Base-by-base conservation (phyloP, 2,329 filamentous ascomycete genomes). In the Penicillium frequentans region DNA sequence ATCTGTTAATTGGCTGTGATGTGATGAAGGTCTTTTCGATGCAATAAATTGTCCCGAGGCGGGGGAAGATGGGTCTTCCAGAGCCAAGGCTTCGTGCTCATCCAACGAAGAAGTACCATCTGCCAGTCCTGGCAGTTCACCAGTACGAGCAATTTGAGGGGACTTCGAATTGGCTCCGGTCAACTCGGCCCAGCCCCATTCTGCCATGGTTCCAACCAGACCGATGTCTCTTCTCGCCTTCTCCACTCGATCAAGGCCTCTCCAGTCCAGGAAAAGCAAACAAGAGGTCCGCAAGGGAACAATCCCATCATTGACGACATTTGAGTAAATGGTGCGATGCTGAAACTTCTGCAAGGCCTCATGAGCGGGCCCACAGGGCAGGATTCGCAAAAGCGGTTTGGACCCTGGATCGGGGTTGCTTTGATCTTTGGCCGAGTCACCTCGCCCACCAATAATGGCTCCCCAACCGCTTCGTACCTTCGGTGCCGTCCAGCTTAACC, bases 281-380 rank as follows among this genome's bases (percentile, higher is more conserved):
- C 93, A 99, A 61, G 93, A 98, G 5, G 95, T 99, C 23, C 95
- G 86, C 33, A 99, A 78, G 3, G 95, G 95, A 5, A 99, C 95
- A 64, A 99, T 97, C 3, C 93, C 93, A 75, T 98, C 93, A 69
- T 98, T 98, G 64, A 98, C 93, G 13, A 98, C 93, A 68, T 98
- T 98, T 2, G 93, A 96, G 73, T 98, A 98, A 1, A 97, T 82
- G 0, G 95, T 98, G 16, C 93, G 84, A 71, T 96, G 96, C 23
- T 91, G 83, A 73, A 98, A 98, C 75, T 90, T 91, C 70, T 89
- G 88, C 42, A 98, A 77, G 1, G 93, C 93, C 54, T 86, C 85
- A 73, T 97, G 93, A 7, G 93, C 95, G 16, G 93, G 93, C 0
- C 93, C 93, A 8, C 91, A 96, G 0, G 95, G 93, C 24, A 98